phyloP scores from a whole-genome alignment of 495 filamentous ascomycete genomes.

The Penicillium soppii region DNA sequence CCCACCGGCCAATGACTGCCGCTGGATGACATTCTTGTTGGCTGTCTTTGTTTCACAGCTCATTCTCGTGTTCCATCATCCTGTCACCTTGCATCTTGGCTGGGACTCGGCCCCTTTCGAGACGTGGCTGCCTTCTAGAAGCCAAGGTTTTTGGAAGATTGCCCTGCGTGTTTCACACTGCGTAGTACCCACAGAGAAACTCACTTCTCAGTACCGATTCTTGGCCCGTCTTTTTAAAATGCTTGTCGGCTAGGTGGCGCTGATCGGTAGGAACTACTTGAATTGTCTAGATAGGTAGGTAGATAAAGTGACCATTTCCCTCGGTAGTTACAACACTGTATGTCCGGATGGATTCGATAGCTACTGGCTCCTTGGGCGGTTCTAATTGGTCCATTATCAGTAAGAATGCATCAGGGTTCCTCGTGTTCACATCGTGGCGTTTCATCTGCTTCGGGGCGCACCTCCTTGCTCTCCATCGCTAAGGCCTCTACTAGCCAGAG shows the following conservation, averaged over 20 bases:
- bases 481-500: background rate
- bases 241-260: background rate
- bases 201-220: background rate
- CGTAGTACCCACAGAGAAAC: background rate
- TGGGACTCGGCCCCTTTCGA: background rate
- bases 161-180: background rate
- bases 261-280: no score
- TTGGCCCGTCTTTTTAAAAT: background rate
- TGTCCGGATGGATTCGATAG: background rate
- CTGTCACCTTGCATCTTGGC: background rate
- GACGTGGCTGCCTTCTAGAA: background rate
- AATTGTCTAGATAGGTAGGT: no score
- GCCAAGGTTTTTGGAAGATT: background rate
- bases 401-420: background rate
- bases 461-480: background rate
- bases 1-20: constrained; percentile 7
- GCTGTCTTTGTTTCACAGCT: constrained; percentile 25
- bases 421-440: background rate
- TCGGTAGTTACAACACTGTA: no score
- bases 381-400: background rate
- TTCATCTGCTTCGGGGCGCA: background rate
- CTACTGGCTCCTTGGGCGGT: background rate
- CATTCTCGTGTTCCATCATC: constrained; percentile 45
- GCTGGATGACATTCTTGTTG: background rate
- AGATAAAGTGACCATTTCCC: no score